Base-by-base conservation (phyloP, 2,329 filamentous ascomycete genomes). In the Fusarium sp. region DNA sequence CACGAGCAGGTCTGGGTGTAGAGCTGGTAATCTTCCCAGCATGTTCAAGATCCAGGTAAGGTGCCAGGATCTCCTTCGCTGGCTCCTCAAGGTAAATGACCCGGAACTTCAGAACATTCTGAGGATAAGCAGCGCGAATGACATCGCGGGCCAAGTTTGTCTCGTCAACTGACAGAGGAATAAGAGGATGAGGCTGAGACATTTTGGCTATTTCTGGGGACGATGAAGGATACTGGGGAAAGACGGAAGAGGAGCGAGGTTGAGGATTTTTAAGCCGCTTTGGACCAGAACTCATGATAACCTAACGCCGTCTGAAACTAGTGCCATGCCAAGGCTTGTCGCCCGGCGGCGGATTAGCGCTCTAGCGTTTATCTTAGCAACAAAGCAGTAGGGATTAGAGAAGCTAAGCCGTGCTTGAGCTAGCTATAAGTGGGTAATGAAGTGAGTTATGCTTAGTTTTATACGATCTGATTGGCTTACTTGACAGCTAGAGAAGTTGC, bases 401-500 rank as follows among this genome's bases (percentile, higher is more conserved):
- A 15, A 3, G 48, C n/a, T 50, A 24, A 1, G 12, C 16, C 0
- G 1, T 20, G 0, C 0, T 35, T 2, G 18, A 51, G 31, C 47
- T 24, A 24, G 47, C 47, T 24, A 28, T 4, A 50, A 50, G 15
- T 18, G 15, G 45, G 15, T 31, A 31, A 31, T 24, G 20, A 31
- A 10, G 6, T 50, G 28, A 20, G 5, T 20, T 31, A 24, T 50
- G 45, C 11, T 31, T 31, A 6, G 7, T 18, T 18, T 1, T 2
- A 1, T 2, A 2, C 3, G 3, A 18, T 2, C 1, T 9, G 3
- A 48, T 48, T 48, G 28, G 44, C 6, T 0, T 0, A 30, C 9
- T 14, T 8, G 14, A 4, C 3, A 16, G 0, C 2, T 4, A 6
- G 0, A n/a, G 44, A 30, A 47, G 14, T n/a, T 48, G 28, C 45